A percentile compares a stretch with the other conserved stretches of the same genome.
phyloP scores from a whole-genome alignment of 1,284 basidiomycete species.

The Takashimella tepidaria region DNA sequence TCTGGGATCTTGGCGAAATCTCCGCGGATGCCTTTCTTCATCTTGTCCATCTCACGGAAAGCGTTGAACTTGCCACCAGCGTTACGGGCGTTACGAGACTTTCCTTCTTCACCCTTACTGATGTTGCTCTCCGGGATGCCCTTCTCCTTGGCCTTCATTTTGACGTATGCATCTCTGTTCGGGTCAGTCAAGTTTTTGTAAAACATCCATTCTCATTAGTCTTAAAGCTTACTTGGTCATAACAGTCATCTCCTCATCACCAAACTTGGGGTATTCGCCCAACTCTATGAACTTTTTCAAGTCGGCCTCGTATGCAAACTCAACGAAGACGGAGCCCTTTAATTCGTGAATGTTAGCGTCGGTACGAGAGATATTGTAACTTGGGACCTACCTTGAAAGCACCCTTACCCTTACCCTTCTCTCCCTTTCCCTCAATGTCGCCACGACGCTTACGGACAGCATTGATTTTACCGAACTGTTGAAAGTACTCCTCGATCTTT shows the following conservation, averaged over 20 bases:
- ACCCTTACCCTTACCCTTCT: conserved; percentile 58
- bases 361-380: too few species aligned
- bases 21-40: conserved; percentile 39
- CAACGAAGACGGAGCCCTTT: conserved; percentile 87
- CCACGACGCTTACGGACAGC: conserved; percentile 79
- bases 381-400: conserved; percentile 64
- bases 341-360: too few species aligned
- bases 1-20: conserved; percentile 38
- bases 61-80: conserved; percentile 65
- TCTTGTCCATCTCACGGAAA: conserved; percentile 70
- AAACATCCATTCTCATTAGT: conserved; percentile 6
- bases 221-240: conserved; percentile 91
- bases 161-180: conserved; percentile 75
- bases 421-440: conserved; percentile 44
- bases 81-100: background rate
- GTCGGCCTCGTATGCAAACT: conserved; percentile 70
- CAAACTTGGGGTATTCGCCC: conserved; percentile 72
- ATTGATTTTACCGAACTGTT: conserved; percentile 72
- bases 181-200: background rate
- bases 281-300: conserved; percentile 72
- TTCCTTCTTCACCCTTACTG: conserved; percentile 46
- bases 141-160: conserved; percentile 98
- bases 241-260: conserved; percentile 66
- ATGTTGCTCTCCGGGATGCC: conserved; percentile 56
- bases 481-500: conserved; percentile 77